These are phyloP conservation scores for Megacollybia marginata DNA, from an alignment of 768 basidiomycete genomes.

Conservation along the genomic window DNA sequence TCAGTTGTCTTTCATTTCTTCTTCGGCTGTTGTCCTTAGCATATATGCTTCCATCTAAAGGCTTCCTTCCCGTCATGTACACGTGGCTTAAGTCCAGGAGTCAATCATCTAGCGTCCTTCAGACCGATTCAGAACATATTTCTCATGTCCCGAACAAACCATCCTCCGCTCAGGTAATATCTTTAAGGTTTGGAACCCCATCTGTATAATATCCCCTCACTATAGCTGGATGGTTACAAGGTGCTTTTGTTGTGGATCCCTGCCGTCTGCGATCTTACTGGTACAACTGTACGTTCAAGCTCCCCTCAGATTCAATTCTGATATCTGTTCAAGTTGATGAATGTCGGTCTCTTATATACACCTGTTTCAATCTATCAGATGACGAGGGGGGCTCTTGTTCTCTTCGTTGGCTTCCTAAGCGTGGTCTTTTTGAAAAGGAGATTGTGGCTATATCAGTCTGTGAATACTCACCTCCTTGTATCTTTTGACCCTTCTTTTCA, in stretches of 20 bases:
- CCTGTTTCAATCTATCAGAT: conserved; percentile 98
- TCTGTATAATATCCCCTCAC: conserved; percentile 31
- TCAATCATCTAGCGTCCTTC: conserved; percentile 45
- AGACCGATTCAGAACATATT: conserved; percentile 42
- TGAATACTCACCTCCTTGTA: conserved; percentile 2
- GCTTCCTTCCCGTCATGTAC: conserved; percentile 81
- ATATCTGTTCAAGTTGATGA: conserved; percentile 65
- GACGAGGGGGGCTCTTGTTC: conserved; percentile 87
- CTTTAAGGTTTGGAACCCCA: conserved; percentile 64
- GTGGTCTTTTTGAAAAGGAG: conserved; percentile 85
- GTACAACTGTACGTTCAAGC: conserved; percentile 63
- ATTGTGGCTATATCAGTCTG: conserved; percentile 83
- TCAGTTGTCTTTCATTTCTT: conserved; percentile 34
- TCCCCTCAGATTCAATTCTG: conserved; percentile 6
- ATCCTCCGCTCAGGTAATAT: conserved; percentile 25
- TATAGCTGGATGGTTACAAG: conserved; percentile 57
- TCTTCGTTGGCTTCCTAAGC: conserved; percentile 88
- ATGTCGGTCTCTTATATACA: conserved; percentile 89
- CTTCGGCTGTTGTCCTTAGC: conserved; percentile 11
- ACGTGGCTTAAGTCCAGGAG: conserved; percentile 48
- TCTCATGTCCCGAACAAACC: conserved; percentile 20
- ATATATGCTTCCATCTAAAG: conserved; percentile 30
- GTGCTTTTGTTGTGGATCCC: conserved; percentile 81
- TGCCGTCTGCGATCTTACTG: conserved; percentile 84
- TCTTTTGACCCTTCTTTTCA: conserved; percentile 19